Conservation (phyloP, 805 yeast species). For the Cephaloascus albidus region DNA sequence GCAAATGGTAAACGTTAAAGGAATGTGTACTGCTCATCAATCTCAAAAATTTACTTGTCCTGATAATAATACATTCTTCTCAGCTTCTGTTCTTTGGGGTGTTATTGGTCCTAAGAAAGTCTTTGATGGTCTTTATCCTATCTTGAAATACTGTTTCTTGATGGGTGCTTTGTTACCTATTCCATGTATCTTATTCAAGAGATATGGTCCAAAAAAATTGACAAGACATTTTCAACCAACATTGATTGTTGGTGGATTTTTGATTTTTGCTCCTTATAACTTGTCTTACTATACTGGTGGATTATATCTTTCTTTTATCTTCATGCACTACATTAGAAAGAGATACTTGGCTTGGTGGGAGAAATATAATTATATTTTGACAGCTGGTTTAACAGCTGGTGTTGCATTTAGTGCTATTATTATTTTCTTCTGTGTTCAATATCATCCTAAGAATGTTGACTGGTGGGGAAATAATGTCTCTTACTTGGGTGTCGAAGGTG, state of each 20-base stretch:
- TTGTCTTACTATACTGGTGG: slow-evolving; percentile 33
- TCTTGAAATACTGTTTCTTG: slow-evolving; percentile 49
- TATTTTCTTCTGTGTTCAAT: slow-evolving; percentile 42
- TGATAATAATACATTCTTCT: slow-evolving; percentile 25
- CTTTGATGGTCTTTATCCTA: slow-evolving; percentile 45
- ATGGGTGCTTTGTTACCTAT: slow-evolving; percentile 35
- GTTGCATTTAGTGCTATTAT: slow-evolving; percentile 54
- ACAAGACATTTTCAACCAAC: slow-evolving; percentile 45
- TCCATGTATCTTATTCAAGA: slow-evolving; percentile 26
- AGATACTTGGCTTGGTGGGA: slow-evolving; percentile 66
- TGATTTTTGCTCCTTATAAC: slow-evolving; percentile 35
- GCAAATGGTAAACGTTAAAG: slow-evolving; percentile 19
- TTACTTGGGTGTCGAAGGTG: slow-evolving; percentile 1
- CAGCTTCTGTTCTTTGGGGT: slow-evolving; percentile 39
- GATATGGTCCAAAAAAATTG: slow-evolving; percentile 25
- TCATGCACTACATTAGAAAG: slow-evolving; percentile 48
- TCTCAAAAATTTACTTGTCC: slow-evolving; percentile 16
- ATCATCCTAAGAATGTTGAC: slow-evolving; percentile 23
- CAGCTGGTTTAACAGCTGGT: slow-evolving; percentile 61
- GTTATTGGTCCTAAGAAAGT: slow-evolving; percentile 52
- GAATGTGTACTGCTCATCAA: slow-evolving; percentile 13
- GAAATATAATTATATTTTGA: slow-evolving; percentile 58
- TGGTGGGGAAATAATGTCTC: slow-evolving; percentile 41
- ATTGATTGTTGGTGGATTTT: slow-evolving; percentile 39
- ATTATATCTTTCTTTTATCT: slow-evolving; percentile 38